A percentile compares a stretch with the other conserved stretches of the same genome.
These are phyloP conservation scores for Sporormia fimetaria DNA, from an alignment of 495 filamentous ascomycete genomes.

Conservation along the genomic window DNA sequence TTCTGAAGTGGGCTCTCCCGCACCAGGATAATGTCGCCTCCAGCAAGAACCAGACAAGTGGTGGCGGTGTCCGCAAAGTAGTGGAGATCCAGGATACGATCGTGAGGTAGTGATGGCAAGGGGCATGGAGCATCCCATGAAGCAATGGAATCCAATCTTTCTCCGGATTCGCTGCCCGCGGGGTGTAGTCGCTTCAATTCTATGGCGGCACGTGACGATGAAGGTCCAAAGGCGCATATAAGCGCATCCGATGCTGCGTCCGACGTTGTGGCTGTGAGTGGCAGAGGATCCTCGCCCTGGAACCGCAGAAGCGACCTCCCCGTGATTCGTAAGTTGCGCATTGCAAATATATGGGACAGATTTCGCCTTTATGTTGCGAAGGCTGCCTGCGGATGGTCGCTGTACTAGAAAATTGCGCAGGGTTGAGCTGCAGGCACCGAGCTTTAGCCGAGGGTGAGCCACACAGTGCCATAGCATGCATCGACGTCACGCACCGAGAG, in stretches of 20 bases:
- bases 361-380: constrained; percentile 1
- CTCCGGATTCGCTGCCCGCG: constrained; percentile 5
- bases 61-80: constrained; percentile 70
- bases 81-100: constrained; percentile 65
- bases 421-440: too few relatives aligned
- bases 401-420: too few relatives aligned
- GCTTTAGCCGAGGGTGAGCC: too few relatives aligned
- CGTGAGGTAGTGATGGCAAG: constrained; percentile 53
- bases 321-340: constrained; percentile 33
- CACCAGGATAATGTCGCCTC: constrained; percentile 80
- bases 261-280: constrained; percentile 30
- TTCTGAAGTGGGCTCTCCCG: constrained; percentile 58
- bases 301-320: constrained; percentile 23
- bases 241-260: constrained; percentile 27
- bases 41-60: constrained; percentile 71
- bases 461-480: too few relatives aligned
- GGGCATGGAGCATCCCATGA: constrained; percentile 79
- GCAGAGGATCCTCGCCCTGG: constrained; percentile 16
- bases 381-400: too few relatives aligned
- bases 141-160: constrained; percentile 41
- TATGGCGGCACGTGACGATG: constrained; percentile 25
- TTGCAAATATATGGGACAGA: constrained; percentile 5
- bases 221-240: constrained; percentile 32
- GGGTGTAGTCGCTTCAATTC: constrained; percentile 27
- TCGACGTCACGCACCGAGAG: too few relatives aligned